A percentile compares a stretch with the other conserved stretches of the same genome.
Conservation (phyloP, 148 eudicot genomes). For the Arbutus unedo region DNA sequence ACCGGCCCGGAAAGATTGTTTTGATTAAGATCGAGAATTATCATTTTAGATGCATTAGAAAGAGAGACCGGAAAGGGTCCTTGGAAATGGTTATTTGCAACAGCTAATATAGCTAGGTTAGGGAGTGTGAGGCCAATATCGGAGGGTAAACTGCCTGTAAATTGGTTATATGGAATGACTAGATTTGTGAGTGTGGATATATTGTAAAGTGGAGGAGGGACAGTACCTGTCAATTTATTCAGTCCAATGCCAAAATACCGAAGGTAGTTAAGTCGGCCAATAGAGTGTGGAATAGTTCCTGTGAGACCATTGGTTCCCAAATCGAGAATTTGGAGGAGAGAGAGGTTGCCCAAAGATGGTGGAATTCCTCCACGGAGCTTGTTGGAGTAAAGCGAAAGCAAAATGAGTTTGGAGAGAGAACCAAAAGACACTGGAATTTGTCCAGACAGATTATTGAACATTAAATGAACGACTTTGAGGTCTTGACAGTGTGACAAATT, state of each 20-base stretch:
- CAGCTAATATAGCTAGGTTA: not conserved
- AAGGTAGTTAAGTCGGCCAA: not conserved
- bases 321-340: not conserved
- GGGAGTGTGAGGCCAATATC: slow-evolving; percentile 11
- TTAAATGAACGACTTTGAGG: not conserved
- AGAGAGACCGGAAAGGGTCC: not conserved
- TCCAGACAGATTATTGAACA: not conserved
- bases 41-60: not conserved
- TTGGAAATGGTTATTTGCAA: not conserved
- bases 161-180: not conserved
- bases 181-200: not conserved
- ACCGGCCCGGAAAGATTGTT: no score
- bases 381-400: not conserved
- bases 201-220: slow-evolving; percentile 13
- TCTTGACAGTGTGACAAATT: slow-evolving; percentile 3
- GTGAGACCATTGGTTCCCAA: not conserved
- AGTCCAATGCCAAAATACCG: not conserved
- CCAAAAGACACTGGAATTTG: slow-evolving; percentile 2
- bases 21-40: no score
- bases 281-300: slow-evolving; percentile 2
- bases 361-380: slow-evolving; percentile 11
- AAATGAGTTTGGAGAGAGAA: slow-evolving; percentile 8
- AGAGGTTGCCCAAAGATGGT: slow-evolving; percentile 16
- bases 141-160: slow-evolving; percentile 11
- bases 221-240: slow-evolving; percentile 9